phyloP scores from a whole-genome alignment of 805 yeast genomes.

The Kockiozyma suomiensis region DNA sequence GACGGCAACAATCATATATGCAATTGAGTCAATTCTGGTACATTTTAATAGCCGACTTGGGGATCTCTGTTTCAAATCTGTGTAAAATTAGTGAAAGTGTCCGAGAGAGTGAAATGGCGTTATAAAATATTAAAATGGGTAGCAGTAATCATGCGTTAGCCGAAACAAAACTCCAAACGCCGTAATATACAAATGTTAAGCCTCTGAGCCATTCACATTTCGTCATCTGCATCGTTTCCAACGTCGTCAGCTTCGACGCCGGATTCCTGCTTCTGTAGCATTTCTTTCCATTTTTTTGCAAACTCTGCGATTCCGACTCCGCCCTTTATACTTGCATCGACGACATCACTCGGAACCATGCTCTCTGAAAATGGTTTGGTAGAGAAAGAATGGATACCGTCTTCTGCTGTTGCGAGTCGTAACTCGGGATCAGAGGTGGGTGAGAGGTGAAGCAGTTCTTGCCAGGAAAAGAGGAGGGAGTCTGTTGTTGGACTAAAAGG shows the following conservation, averaged over 20 bases:
- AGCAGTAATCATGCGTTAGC: not conserved
- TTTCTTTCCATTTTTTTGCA: conserved; percentile 60
- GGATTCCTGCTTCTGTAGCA: conserved; percentile 32
- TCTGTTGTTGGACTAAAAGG: conserved; percentile 79
- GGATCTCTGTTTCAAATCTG: too few species aligned
- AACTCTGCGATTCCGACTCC: conserved; percentile 65
- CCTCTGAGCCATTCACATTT: not conserved
- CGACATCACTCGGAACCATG: conserved; percentile 88
- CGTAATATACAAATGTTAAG: too few species aligned
- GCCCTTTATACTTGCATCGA: conserved; percentile 76
- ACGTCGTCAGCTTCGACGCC: not conserved
- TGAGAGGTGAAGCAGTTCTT: conserved; percentile 53
- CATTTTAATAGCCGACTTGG: too few species aligned
- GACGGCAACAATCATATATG: too few species aligned
- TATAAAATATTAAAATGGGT: not conserved
- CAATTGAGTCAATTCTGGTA: not conserved
- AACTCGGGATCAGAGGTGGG: conserved; percentile 41
- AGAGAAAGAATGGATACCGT: conserved; percentile 70
- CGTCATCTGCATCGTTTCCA: conserved; percentile 1
- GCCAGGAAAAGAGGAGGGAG: conserved; percentile 79
- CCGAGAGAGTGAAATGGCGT: too few species aligned
- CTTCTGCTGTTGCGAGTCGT: conserved; percentile 67
- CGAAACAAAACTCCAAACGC: not conserved
- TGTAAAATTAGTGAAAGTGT: too few species aligned
- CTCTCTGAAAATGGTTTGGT: conserved; percentile 83